A percentile compares a stretch with the other conserved stretches of the same genome.
Conservation (phyloP, 208 protist species). For the Leishmania arabica region DNA sequence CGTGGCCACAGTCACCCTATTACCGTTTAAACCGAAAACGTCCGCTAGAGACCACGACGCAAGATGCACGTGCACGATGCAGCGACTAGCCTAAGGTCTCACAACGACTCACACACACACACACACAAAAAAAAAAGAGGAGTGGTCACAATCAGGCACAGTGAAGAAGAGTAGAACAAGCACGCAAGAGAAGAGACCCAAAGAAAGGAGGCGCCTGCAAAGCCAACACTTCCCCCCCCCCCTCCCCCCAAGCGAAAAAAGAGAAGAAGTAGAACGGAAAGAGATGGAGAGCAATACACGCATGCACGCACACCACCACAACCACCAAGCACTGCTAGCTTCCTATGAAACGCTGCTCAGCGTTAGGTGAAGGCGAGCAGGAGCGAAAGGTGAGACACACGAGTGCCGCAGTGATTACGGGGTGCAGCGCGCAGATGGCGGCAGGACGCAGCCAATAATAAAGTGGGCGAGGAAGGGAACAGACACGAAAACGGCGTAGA, state of each 20-base stretch:
- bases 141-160: not conserved
- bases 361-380: not conserved
- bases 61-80: not conserved
- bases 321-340: not conserved
- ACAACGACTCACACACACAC: not conserved
- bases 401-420: not conserved
- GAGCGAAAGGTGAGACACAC: not conserved
- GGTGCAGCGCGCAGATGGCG: not conserved
- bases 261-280: not conserved
- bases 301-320: not conserved
- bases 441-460: not conserved
- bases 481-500: not conserved
- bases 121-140: not conserved
- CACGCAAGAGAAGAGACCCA: not conserved
- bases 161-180: not conserved
- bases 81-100: not conserved
- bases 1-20: not conserved
- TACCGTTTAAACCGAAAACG: not conserved
- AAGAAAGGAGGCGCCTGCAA: not conserved
- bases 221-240: not conserved
- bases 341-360: not conserved
- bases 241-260: not conserved
- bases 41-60: not conserved
- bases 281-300: not conserved
- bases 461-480: not conserved